Conservation (phyloP, 2,329 filamentous ascomycete genomes). For the Aspergillus clavatus region DNA sequence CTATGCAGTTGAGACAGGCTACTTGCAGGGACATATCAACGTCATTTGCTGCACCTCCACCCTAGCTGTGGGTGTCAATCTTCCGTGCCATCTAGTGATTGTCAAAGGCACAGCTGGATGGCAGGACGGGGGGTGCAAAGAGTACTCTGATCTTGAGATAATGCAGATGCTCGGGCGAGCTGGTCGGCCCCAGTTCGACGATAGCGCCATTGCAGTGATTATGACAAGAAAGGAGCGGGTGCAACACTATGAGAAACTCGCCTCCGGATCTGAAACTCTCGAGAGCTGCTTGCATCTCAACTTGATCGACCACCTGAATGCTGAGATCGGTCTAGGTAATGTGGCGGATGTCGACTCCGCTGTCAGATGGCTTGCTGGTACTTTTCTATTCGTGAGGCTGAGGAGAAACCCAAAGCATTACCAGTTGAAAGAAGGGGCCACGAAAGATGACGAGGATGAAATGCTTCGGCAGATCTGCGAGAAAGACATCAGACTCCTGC, state of each 20-base stretch:
- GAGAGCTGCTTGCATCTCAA: constrained; percentile 77
- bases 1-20: constrained; percentile 61
- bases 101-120: constrained; percentile 73
- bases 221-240: constrained; percentile 66
- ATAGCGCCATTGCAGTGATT: constrained; percentile 70
- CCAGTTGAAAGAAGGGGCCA: constrained; percentile 53
- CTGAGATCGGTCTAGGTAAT: constrained; percentile 72
- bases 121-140: constrained; percentile 56
- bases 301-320: constrained; percentile 77
- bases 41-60: constrained; percentile 87
- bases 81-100: constrained; percentile 77
- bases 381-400: constrained; percentile 72
- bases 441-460: constrained; percentile 53
- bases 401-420: constrained; percentile 68
- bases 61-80: constrained; percentile 74
- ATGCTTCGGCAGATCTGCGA: constrained; percentile 66
- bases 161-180: constrained; percentile 90
- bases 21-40: constrained; percentile 64
- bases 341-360: constrained; percentile 62
- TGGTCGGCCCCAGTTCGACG: constrained; percentile 77
- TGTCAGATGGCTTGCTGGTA: constrained; percentile 68
- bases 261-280: constrained; percentile 65
- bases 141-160: constrained; percentile 76
- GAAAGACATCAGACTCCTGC: constrained; percentile 61
- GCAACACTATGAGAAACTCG: constrained; percentile 65